Base-by-base conservation (phyloP, 2,329 filamentous ascomycete species). In the Didymella keratinophila region DNA sequence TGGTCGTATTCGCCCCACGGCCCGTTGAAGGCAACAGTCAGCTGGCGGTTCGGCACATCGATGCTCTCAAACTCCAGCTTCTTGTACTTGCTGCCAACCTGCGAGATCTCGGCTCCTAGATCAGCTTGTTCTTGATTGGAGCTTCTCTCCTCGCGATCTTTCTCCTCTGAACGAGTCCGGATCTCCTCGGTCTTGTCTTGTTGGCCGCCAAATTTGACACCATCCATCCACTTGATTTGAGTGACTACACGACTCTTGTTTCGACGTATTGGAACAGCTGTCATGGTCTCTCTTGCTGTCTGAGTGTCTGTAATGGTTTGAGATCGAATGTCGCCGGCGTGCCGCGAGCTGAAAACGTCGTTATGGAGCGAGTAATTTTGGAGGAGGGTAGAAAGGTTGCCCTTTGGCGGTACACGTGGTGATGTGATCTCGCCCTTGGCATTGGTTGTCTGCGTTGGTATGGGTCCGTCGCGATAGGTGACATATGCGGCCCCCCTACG, bases 401-500 rank as follows among this genome's bases (percentile, higher is more conserved):
- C 70, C 37, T 67, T 66, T 14, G 61, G 65, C 45, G 63, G 66
- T n/a, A 56, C 44, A 16, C 62, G 64, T 30, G 65, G 63, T 27
- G 62, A 63, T 25, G 61, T 66, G 16, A 65, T 64, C 4, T 66
- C 62, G 23, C 66, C 62, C 32, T 62, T 65, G 4, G 56, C 54
- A n/a, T 57, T 62, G 4, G 62, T 54, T 20, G 66, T 64, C 14
- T 64, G 60, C 4, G 58, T 63, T 14, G 62, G 46, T 11, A 70
- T 63, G 21, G 70, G 69, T 3, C 71, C 70, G 52, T 92, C 87
- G 44, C 91, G 87, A 70, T 94, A 97, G 0, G 91, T 94, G 74
- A 90, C 91, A 80, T 97, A 97, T 2, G 84, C 80, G 6, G 93
- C 92, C 11, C 93, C 93, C 73, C 89, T 89, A n/a, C 93, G 87